Evolutionary conservation across 2,329 filamentous ascomycete genomes (phyloP).

Genomic region (Aspergillus viridinutans): DNA sequence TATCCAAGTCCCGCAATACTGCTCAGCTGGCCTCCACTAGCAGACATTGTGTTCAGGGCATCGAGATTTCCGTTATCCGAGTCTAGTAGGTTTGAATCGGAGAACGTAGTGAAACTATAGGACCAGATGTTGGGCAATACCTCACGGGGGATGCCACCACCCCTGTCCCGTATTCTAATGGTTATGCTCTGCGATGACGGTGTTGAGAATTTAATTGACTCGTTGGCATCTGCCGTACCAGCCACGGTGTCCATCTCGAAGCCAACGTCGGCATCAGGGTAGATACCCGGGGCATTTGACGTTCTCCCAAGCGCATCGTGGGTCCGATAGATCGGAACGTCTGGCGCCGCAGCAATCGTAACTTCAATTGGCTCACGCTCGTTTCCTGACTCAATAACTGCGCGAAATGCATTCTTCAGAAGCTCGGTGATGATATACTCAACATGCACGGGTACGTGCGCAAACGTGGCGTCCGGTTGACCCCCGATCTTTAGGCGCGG

Average conservation of each 20-base stretch:
- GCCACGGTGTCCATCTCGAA: constrained; percentile 27
- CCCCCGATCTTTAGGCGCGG: constrained; percentile 78
- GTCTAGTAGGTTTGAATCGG: constrained; percentile 55
- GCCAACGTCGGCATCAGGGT: constrained; percentile 26
- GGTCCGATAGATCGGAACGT: constrained; percentile 37
- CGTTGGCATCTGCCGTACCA: constrained; percentile 28
- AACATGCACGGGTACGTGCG: constrained; percentile 90
- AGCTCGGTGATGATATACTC: constrained; percentile 97
- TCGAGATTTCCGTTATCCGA: constrained; percentile 55
- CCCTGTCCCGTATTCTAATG: constrained; percentile 91
- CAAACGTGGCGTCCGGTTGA: constrained; percentile 80
- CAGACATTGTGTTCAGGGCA: constrained; percentile 71
- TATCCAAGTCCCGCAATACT: constrained; percentile 93
- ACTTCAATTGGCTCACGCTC: constrained; percentile 80
- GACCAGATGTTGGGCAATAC: constrained; percentile 88
- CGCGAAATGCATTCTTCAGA: constrained; percentile 93
- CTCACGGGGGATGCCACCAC: constrained; percentile 83
- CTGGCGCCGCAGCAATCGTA: constrained; percentile 73
- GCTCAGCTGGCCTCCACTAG: constrained; percentile 66
- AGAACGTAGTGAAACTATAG: constrained; percentile 95
- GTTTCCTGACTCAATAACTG: constrained; percentile 79
- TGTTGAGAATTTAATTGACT: constrained; percentile 28
- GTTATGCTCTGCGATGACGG: constrained; percentile 73
- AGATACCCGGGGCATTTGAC: constrained; percentile 5
- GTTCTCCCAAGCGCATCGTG: constrained; percentile 41